phyloP scores from a whole-genome alignment of 208 protist species.

The Trypanosoma theileri region DNA sequence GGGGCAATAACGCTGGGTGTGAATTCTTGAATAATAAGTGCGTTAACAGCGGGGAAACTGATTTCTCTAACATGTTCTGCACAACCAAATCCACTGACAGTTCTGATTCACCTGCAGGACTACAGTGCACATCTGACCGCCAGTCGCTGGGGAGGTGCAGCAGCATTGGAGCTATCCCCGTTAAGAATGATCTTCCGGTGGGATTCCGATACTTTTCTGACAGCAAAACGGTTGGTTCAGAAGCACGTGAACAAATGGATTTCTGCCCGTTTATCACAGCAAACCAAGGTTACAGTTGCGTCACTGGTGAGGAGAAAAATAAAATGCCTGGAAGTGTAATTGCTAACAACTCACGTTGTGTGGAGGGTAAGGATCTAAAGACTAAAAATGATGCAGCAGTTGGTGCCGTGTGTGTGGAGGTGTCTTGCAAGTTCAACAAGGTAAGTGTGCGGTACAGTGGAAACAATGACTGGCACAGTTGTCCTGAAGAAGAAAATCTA shows the following conservation, averaged over 20 bases:
- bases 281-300: neutral
- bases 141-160: neutral
- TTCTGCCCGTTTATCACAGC: no score
- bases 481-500: neutral
- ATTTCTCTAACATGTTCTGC: neutral
- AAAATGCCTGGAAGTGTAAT: neutral
- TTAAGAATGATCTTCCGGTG: neutral
- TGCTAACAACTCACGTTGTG: neutral
- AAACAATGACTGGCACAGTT: neutral
- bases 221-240: no score
- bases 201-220: neutral
- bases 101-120: neutral
- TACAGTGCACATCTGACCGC: neutral
- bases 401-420: neutral
- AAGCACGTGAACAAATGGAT: no score
- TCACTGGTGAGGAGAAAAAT: neutral
- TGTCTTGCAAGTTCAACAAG: no score
- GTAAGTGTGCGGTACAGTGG: neutral
- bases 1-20: slow-evolving; percentile 34
- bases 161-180: no score
- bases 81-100: neutral
- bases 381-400: neutral
- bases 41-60: neutral
- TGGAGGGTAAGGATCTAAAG: neutral
- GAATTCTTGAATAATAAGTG: slow-evolving; percentile 32